These are phyloP conservation scores for Penicillium sclerotiorum DNA, from an alignment of 2,329 filamentous ascomycete genomes.

Conservation along the genomic window DNA sequence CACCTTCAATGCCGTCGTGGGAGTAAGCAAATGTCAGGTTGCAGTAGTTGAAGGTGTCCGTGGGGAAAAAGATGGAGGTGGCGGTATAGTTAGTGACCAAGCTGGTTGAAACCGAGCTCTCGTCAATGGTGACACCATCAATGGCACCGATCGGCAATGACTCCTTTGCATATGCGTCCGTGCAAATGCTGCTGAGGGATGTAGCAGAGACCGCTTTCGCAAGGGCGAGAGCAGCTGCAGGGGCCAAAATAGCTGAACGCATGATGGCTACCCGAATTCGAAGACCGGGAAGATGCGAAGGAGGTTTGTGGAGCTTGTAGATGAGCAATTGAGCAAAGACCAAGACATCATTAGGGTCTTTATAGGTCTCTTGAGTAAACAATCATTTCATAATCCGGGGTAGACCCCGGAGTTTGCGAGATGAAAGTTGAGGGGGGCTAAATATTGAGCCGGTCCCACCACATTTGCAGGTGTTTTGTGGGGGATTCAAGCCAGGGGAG, in stretches of 20 bases:
- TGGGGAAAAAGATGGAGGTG: constrained; percentile 8
- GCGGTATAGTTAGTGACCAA: constrained; percentile 3
- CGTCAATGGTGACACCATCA: constrained; percentile 4
- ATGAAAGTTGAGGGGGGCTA: neutral
- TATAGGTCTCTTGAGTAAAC: neutral
- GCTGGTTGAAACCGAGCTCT: constrained; percentile 2
- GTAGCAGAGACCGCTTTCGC: neutral
- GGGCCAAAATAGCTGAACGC: neutral
- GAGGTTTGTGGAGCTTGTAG: neutral
- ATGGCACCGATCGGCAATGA: constrained; percentile 2
- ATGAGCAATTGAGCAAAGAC: neutral
- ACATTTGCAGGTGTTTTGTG: neutral
- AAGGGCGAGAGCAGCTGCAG: neutral
- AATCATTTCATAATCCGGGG: constrained; percentile 1
- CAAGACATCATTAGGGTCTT: neutral
- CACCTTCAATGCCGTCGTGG: constrained; percentile 42
- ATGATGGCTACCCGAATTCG: neutral
- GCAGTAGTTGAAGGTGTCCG: constrained; percentile 36
- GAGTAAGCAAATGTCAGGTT: constrained; percentile 53
- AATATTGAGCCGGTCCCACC: constrained; percentile 5
- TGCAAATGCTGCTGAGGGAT: constrained; percentile 1
- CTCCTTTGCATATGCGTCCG: neutral
- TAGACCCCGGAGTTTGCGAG: constrained; percentile 3
- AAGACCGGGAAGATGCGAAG: neutral
- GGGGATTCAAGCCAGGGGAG: neutral